Evolutionary conservation across 2,329 filamentous ascomycete species (phyloP), one percentile per base, ranked within the genome.

Genomic region (Exophiala lecanii-corni): DNA sequence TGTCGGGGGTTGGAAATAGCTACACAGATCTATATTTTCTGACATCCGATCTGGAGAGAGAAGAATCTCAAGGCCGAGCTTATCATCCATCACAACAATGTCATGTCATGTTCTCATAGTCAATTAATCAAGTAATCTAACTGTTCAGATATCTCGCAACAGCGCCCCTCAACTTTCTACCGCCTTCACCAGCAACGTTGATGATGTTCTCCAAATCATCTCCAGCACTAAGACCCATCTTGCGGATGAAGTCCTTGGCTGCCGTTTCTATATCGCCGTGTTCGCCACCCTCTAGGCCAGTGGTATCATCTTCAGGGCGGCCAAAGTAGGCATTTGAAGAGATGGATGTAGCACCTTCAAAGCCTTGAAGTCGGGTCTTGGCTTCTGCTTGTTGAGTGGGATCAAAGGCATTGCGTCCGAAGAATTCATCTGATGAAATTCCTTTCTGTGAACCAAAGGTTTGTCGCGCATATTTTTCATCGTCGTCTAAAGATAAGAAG

Each of bases 261-360:
- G 89, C 89, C n/a, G 73, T 76, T 69, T 98, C 92, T 46, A 98
- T 71, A 59, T 96, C 89, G 35, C 89, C 89, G 54, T 95, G 96
- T 34, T 78, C 72, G 17, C 63, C 65, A 25, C 30, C 59, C 32
- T 87, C 87, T 50, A 89, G 86, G 2, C 66, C 62, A 43, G 73
- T 73, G 21, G 76, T 69, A 55, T 94, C 86, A 17, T 89, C 85
- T 61, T 98, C 92, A 2, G 88, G 84, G 39, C 91, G 84, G 48
- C 92, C 92, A 65, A 98, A 98, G 75, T 97, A 98, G 42, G 88
- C 88, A 65, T 97, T 98, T 45, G 87, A 94, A 5, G 89, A 96
- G 65, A 98, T 98, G 54, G 89, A 72, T 1, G 82, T 83, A 9
- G 92, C 89, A 33, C 92, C 89, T 67, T 97, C 91, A 61, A 98